Evolutionary conservation across 805 yeast species (phyloP).

Genomic region (Wickerhamiella vanderwaltii): DNA sequence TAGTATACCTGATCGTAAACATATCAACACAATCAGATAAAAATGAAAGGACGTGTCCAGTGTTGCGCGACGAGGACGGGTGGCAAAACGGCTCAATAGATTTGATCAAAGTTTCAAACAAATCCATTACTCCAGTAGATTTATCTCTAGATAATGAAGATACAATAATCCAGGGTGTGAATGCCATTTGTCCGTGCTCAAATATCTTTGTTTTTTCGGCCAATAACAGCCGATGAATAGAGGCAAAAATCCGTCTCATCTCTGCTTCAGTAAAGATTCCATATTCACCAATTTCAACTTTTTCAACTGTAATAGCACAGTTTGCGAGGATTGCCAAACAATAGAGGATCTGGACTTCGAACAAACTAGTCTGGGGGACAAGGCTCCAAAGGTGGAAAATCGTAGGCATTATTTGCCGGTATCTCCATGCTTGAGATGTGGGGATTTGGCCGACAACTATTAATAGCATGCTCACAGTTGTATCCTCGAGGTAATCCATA

Average conservation of each 20-base stretch:
- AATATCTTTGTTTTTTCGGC: neutral
- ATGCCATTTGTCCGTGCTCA: constrained; percentile 7
- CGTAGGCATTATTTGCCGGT: constrained; percentile 50
- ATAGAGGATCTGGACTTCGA: constrained; percentile 55
- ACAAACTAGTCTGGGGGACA: constrained; percentile 35
- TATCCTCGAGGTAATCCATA: neutral
- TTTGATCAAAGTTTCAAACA: constrained; percentile 44
- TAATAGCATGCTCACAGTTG: constrained; percentile 1
- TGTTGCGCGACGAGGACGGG: constrained; percentile 90
- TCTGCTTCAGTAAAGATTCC: constrained; percentile 60
- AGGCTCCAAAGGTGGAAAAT: constrained; percentile 64
- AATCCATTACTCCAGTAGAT: constrained; percentile 30
- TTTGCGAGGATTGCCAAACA: constrained; percentile 48
- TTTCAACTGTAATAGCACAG: constrained; percentile 25
- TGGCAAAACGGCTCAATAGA: constrained; percentile 73
- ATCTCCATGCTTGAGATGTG: constrained; percentile 21
- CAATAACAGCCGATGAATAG: constrained; percentile 25
- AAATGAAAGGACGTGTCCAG: constrained; percentile 52
- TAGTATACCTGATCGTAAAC: constrained; percentile 28
- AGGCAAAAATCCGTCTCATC: constrained; percentile 45
- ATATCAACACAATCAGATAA: constrained; percentile 41
- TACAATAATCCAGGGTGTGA: constrained; percentile 6
- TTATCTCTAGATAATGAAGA: constrained; percentile 1
- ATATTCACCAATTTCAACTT: constrained; percentile 34
- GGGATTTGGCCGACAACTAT: constrained; percentile 14